These are phyloP conservation scores for Fusarium sp. DNA, from an alignment of 2,329 filamentous ascomycete species.

Conservation along the genomic window DNA sequence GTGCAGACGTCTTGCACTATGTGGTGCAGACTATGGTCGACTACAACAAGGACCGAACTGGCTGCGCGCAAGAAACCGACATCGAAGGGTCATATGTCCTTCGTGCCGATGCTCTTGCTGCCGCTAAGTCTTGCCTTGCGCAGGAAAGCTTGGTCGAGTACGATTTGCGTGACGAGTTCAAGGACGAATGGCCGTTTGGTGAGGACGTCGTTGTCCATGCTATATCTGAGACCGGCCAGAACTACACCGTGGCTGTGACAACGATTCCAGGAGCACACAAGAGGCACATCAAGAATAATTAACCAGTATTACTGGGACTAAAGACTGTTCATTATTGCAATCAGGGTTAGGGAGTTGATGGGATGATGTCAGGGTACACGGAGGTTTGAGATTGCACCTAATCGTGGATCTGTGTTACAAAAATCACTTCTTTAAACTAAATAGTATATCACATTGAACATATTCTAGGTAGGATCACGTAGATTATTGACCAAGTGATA, in stretches of 20 bases:
- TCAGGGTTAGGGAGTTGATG: background rate
- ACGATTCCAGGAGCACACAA: slow-evolving; percentile 38
- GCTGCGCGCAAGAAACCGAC: slow-evolving; percentile 48
- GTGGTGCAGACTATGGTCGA: slow-evolving; percentile 55
- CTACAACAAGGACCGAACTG: slow-evolving; percentile 52
- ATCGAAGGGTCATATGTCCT: slow-evolving; percentile 53
- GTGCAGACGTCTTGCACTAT: slow-evolving; percentile 49
- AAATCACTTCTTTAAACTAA: background rate
- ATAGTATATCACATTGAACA: background rate
- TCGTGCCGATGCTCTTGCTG: slow-evolving; percentile 46
- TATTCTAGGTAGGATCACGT: background rate
- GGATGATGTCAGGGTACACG: background rate
- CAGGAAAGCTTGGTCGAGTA: slow-evolving; percentile 48
- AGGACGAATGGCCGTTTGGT: slow-evolving; percentile 55
- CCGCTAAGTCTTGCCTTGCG: slow-evolving; percentile 48
- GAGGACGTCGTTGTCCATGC: slow-evolving; percentile 57
- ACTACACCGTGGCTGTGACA: slow-evolving; percentile 51
- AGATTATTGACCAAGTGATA: no score
- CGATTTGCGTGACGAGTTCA: slow-evolving; percentile 45
- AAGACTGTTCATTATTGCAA: background rate
- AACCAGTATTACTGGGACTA: background rate
- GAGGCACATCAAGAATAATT: background rate
- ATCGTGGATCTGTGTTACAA: background rate
- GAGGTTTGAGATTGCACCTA: background rate
- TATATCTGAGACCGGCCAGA: slow-evolving; percentile 54